Base-by-base conservation (phyloP, 106 monocot species). In the Dioscorea zingiberensis region DNA sequence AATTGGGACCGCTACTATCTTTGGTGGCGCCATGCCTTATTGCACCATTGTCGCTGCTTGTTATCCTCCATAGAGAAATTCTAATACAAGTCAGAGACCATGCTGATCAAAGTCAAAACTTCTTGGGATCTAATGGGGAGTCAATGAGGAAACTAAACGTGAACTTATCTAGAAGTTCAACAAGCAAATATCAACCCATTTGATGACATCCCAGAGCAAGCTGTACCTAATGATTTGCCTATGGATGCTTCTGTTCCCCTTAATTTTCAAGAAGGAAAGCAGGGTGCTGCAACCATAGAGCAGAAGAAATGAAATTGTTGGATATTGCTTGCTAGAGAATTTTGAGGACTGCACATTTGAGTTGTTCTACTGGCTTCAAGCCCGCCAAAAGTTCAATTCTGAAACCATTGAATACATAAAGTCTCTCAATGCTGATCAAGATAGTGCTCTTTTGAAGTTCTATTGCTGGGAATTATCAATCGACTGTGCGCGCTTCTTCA, bases 281-380 rank as follows among this genome's bases (percentile, higher is more conserved):
- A 68, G 38, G 69, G 29, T 27, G 13, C 7, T 1, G 58, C 4
- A 64, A n/a, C n/a, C n/a, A n/a, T n/a, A n/a, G n/a, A n/a, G n/a
- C n/a, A n/a, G n/a, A n/a, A n/a, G n/a, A n/a, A n/a, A n/a, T n/a
- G n/a, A n/a, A n/a, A n/a, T n/a, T n/a, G n/a, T n/a, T n/a, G n/a
- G n/a, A n/a, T n/a, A n/a, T n/a, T n/a, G n/a, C n/a, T n/a, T n/a
- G n/a, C n/a, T n/a, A n/a, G n/a, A n/a, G n/a, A n/a, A n/a, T n/a
- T 91, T 95, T 61, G 95, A 91, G 67, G 95, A 97, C 61, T 88
- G 91, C 77, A 91, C 95, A n/a, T 95, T 97, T 61, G 91, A 91
- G 48, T 91, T 85, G 91, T 77, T 92, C 15, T 91, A 86, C 62
- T 97, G 95, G 95, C 85, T 91, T 14, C 95, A 97, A 60, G 75